Percentiles rank a stretch among this genome's conserved stretches.
Evolutionary conservation across 306 rosid species (phyloP).

Genomic region (Mimosa pudica): DNA sequence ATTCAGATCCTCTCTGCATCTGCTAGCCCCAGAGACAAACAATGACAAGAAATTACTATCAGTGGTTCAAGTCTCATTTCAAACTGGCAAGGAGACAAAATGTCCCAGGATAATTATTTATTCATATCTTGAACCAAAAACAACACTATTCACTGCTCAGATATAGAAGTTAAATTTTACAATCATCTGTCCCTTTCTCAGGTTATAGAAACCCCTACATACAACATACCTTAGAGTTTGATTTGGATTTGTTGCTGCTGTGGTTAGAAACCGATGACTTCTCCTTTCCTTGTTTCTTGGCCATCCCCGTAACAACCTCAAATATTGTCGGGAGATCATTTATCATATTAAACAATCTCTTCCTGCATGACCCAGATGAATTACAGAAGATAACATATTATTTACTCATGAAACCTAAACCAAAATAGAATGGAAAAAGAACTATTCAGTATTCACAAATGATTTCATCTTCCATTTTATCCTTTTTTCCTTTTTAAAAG

Average conservation of each 20-base stretch:
- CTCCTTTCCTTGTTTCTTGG: slow-evolving; percentile 76
- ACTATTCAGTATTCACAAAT: neutral
- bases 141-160: neutral
- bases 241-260: slow-evolving; percentile 69
- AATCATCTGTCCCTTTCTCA: neutral
- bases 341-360: slow-evolving; percentile 74
- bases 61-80: neutral
- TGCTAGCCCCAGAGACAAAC: slow-evolving; percentile 31
- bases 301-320: slow-evolving; percentile 69
- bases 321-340: slow-evolving; percentile 88
- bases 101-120: neutral
- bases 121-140: neutral
- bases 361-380: slow-evolving; percentile 55
- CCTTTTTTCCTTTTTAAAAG: too few relatives aligned
- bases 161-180: neutral
- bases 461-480: neutral
- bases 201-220: neutral
- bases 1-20: slow-evolving; percentile 62
- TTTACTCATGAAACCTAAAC: neutral
- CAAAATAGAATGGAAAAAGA: slow-evolving; percentile 2
- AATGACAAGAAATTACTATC: neutral
- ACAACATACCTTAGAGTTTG: slow-evolving; percentile 62
- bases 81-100: neutral
- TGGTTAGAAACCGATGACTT: slow-evolving; percentile 71
- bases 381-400: neutral